phyloP scores from a whole-genome alignment of 2,329 filamentous ascomycete genomes.

The Phialocephala sp. region DNA sequence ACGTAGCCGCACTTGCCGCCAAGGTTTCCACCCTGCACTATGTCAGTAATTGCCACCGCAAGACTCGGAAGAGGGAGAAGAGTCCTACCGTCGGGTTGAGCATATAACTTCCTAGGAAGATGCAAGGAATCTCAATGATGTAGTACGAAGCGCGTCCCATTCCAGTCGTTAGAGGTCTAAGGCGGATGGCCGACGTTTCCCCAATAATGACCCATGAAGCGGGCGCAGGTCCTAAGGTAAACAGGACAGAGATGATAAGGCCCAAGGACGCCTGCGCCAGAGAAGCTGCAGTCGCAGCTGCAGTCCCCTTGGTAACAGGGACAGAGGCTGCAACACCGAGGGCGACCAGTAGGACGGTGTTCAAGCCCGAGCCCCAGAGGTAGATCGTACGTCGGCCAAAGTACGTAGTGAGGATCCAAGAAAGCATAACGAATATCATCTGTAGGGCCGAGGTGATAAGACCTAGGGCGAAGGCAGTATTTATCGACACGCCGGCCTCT shows the following conservation, averaged over 20 bases:
- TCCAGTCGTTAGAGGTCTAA: conserved; percentile 69
- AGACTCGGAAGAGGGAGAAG: conserved; percentile 9
- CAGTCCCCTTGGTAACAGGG: conserved; percentile 43
- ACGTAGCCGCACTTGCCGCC: conserved; percentile 64
- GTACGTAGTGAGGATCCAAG: conserved; percentile 70
- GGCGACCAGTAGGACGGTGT: conserved; percentile 57
- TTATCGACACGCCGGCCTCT: conserved; percentile 64
- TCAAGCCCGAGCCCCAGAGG: conserved; percentile 62
- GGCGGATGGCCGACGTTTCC: conserved; percentile 69
- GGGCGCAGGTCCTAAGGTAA: conserved; percentile 65
- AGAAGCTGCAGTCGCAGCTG: neutral
- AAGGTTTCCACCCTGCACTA: conserved; percentile 46
- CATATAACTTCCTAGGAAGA: conserved; percentile 66
- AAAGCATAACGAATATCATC: conserved; percentile 66
- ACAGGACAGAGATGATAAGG: conserved; percentile 69
- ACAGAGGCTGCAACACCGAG: conserved; percentile 66
- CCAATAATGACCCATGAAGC: conserved; percentile 71
- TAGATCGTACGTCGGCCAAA: conserved; percentile 69
- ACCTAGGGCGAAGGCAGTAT: conserved; percentile 64
- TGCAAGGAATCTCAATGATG: conserved; percentile 68
- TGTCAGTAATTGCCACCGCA: conserved; percentile 37
- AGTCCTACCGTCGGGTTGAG: conserved; percentile 57
- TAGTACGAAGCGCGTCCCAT: conserved; percentile 69
- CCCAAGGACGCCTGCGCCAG: conserved; percentile 65
- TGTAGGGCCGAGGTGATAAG: conserved; percentile 70